Evolutionary conservation across 805 yeast species (phyloP), one percentile per base, ranked within the genome.

Genomic region (Alloascoidea africana): DNA sequence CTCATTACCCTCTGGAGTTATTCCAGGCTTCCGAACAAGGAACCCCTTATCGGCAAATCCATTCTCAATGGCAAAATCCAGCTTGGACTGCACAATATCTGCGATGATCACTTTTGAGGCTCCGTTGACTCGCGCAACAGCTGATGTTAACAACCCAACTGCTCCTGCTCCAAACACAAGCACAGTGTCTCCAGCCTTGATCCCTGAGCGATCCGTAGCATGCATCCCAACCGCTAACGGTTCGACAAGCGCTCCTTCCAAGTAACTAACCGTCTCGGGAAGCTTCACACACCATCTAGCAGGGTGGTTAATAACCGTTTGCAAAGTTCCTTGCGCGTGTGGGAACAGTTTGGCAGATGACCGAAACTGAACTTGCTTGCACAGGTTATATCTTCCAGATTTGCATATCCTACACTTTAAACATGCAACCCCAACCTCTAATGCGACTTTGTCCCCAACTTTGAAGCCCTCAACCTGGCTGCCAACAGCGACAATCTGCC

Each of bases 241-340:
- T 57, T 82, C 94, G 27, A 76, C 80, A 51, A 81, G 55, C 0
- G 93, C 91, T 45, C 89, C 93, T 59, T 78, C 74, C 50, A 80
- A 89, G 37, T 73, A 67, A 2, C 79, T 62, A 14, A 82, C 78
- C 44, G 70, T 65, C 11, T 72, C 76, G 3, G 93, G 89, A 39
- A 82, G 59, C 50, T 76, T 48, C 44, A 52, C 48, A 39, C 49
- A 44, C 87, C 55, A 72, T 62, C 45, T 77, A 74, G 44, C 89
- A 85, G 44, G 70, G 59, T 44, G 82, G 76, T 55, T 82, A 73
- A 46, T 80, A 78, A 16, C 86, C 84, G 47, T 80, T 91, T 39
- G 84, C 77, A 30, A 93, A 78, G 42, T 83, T 82, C 95, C 95
- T 91, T 84, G 85, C 53, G 79, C 82, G 55, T 84, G 94, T 49